These are phyloP conservation scores for Ambrosiella cleistominuta DNA, from an alignment of 2,329 filamentous ascomycete genomes.

Conservation along the genomic window DNA sequence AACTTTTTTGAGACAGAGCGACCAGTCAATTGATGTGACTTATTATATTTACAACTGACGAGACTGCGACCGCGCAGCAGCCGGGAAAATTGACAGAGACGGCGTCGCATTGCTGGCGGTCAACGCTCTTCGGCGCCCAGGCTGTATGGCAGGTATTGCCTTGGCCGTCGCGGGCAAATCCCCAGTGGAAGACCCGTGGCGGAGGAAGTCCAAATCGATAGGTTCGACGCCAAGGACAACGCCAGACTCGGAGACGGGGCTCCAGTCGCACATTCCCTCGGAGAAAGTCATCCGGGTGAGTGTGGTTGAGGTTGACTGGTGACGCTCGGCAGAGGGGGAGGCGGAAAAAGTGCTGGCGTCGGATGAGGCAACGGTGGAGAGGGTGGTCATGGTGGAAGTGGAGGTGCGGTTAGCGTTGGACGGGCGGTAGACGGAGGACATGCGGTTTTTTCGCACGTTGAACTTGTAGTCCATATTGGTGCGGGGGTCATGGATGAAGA, in stretches of 20 bases:
- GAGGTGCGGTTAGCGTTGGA: constrained; percentile 28
- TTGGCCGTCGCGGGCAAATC: constrained; percentile 12
- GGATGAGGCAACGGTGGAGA: constrained; percentile 19
- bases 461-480: constrained; percentile 11
- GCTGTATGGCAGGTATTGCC: background rate
- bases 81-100: constrained; percentile 28
- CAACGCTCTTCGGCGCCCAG: constrained; percentile 24
- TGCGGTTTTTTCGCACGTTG: constrained; percentile 14
- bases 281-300: constrained; percentile 37
- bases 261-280: constrained; percentile 18
- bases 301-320: constrained; percentile 33
- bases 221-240: constrained; percentile 10
- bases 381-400: constrained; percentile 32
- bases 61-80: constrained; percentile 20
- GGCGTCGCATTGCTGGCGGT: constrained; percentile 30
- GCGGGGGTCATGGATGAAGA: constrained; percentile 14
- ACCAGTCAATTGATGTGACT: background rate
- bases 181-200: constrained; percentile 11
- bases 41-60: background rate
- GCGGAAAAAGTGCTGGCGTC: constrained; percentile 20
- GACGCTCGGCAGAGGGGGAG: constrained; percentile 32
- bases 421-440: constrained; percentile 19
- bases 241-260: constrained; percentile 16
- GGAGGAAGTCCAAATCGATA: constrained; percentile 10
- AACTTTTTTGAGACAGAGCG: background rate